Percentiles rank a stretch among this genome's conserved stretches.
Conservation (phyloP, 1,139 yeast genomes). For the Diutina sp. region DNA sequence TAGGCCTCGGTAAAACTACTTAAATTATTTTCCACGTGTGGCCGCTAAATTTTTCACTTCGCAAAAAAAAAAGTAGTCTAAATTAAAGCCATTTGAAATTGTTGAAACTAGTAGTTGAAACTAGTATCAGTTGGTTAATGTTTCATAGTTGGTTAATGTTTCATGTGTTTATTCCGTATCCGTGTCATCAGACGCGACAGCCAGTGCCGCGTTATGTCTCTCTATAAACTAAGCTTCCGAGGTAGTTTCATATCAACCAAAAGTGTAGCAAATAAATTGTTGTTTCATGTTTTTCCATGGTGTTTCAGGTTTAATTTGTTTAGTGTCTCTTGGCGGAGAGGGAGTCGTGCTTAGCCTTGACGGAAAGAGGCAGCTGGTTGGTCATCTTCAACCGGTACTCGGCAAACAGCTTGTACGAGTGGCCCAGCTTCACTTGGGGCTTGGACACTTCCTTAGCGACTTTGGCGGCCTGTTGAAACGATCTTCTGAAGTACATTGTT, state of each 20-base stretch:
- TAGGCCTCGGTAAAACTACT: too few species aligned
- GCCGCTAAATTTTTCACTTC: too few species aligned
- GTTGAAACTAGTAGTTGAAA: too few species aligned
- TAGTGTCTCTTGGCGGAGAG: neutral
- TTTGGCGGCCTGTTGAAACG: constrained; percentile 1
- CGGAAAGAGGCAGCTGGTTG: constrained; percentile 37
- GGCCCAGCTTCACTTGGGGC: constrained; percentile 3
- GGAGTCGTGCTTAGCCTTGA: constrained; percentile 6
- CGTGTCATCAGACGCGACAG: neutral
- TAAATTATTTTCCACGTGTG: too few species aligned
- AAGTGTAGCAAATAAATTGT: too few species aligned
- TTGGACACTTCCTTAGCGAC: constrained; percentile 1
- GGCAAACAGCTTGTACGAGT: constrained; percentile 29
- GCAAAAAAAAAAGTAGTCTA: too few species aligned
- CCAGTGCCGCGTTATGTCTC: neutral
- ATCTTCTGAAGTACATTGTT: constrained; percentile 1
- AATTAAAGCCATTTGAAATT: too few species aligned
- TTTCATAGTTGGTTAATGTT: too few species aligned
- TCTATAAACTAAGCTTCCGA: neutral
- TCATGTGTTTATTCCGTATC: neutral
- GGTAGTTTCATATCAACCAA: too few species aligned
- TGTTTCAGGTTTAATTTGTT: neutral
- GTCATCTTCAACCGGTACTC: constrained; percentile 41
- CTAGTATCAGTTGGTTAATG: too few species aligned
- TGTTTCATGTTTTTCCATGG: neutral